Base-by-base conservation (phyloP, 2,329 filamentous ascomycete genomes). In the Scytalidium sp. region DNA sequence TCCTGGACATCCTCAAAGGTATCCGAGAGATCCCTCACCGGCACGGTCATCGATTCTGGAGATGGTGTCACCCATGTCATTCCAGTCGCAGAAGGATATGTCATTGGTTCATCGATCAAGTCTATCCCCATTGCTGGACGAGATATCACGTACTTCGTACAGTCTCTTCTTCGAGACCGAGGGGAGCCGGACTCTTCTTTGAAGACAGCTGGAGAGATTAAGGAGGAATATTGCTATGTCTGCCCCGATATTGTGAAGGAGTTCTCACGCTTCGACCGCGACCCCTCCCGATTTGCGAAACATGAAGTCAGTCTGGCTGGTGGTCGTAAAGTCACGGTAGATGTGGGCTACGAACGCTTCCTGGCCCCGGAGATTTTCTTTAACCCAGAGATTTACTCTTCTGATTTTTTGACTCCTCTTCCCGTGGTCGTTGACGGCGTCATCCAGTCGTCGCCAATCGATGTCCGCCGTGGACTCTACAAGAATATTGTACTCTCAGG, bases 1-100 rank as follows among this genome's bases (percentile, higher is more conserved):
- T 97, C 94, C 8, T 99, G 94, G 94, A 99, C 94, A 22, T 97
- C 92, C 44, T 96, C 92, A 47, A 99, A 97, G 76, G 93, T 97
- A 15, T 92, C 93, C 43, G 94, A 99, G 65, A 85, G 94, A 60
- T 97, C 93, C 41, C 76, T 99, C 54, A 99, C 94, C 1, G 94
- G 94, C 67, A 99, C 94, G 3, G 94, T 99, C 60, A 97, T 99
- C 65, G 94, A 99, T 69, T 97, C 94, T 2, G 94, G 94, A 73
- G 94, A 99, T 62, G 94, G 94, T 81, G 94, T 99, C 43, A 99
- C 94, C 29, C 94, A 99, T 77, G 94, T 99, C 61, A 99, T 99
- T 61, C 94, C 94, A 40, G 94, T 99, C 43, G 94, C 94, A 19
- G 94, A 99, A 74, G 94, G 94, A 56, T 99, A 99, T 71, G 94